Evolutionary conservation across 768 basidiomycete species (phyloP).

Genomic region (Lyophyllum semitale): DNA sequence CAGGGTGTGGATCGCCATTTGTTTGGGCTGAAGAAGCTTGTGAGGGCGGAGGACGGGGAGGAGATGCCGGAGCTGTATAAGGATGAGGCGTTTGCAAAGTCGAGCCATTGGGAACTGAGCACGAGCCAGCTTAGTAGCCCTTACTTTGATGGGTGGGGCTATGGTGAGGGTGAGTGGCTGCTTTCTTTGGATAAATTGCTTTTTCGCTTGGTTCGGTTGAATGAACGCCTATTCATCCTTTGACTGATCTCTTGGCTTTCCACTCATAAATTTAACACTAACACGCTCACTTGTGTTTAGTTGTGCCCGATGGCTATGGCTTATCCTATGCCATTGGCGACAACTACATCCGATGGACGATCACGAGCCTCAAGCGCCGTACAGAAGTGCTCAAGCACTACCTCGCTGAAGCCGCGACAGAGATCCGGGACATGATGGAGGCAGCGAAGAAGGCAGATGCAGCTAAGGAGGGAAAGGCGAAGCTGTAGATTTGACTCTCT

Average conservation of each 20-base stretch:
- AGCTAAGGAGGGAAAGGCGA: slow-evolving; percentile 8
- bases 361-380: slow-evolving; percentile 68
- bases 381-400: slow-evolving; percentile 65
- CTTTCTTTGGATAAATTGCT: background rate
- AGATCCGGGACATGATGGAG: slow-evolving; percentile 23
- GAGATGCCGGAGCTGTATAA: slow-evolving; percentile 70
- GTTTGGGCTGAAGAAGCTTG: slow-evolving; percentile 86
- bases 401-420: slow-evolving; percentile 20
- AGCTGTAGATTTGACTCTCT: background rate
- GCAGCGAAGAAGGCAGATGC: slow-evolving; percentile 13
- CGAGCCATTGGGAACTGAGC: slow-evolving; percentile 89
- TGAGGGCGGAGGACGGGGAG: slow-evolving; percentile 64
- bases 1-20: slow-evolving; percentile 95
- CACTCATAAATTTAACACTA: too few species aligned
- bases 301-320: slow-evolving; percentile 91
- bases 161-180: slow-evolving; percentile 30
- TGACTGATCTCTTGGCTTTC: too few species aligned
- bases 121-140: slow-evolving; percentile 84
- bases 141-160: slow-evolving; percentile 95
- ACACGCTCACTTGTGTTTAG: slow-evolving; percentile 36
- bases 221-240: background rate
- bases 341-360: slow-evolving; percentile 85
- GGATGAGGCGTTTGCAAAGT: slow-evolving; percentile 68
- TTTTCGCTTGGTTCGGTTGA: background rate
- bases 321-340: slow-evolving; percentile 89